Evolutionary conservation across 768 basidiomycete genomes (phyloP).

Genomic region (Pleurotus ostreatus): DNA sequence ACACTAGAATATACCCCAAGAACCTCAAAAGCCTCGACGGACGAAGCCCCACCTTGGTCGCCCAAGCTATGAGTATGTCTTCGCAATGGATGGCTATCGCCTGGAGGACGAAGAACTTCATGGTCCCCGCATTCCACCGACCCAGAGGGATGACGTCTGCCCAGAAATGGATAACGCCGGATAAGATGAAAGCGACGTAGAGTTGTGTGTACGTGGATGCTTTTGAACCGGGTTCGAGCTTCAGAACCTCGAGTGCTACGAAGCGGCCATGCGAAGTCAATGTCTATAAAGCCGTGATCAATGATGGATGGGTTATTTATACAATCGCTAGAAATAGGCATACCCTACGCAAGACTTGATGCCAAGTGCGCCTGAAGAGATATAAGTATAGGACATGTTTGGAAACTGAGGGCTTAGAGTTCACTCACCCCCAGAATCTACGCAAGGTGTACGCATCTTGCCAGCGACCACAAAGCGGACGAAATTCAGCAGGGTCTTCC

Average conservation of each 20-base stretch:
- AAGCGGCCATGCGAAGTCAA: slow-evolving; percentile 22
- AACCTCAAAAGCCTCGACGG: slow-evolving; percentile 10
- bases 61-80: slow-evolving; percentile 14
- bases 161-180: slow-evolving; percentile 26
- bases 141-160: slow-evolving; percentile 29
- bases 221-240: slow-evolving; percentile 19
- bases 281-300: slow-evolving; percentile 14
- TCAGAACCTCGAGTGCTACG: slow-evolving; percentile 18
- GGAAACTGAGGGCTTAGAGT: not conserved
- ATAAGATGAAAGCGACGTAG: slow-evolving; percentile 28
- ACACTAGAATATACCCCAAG: slow-evolving; percentile 24
- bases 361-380: slow-evolving; percentile 26
- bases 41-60: slow-evolving; percentile 7
- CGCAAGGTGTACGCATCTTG: slow-evolving; percentile 33
- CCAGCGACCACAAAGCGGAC: slow-evolving; percentile 28
- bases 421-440: slow-evolving; percentile 36
- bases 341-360: slow-evolving; percentile 32
- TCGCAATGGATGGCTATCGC: slow-evolving; percentile 28
- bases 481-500: slow-evolving; percentile 35
- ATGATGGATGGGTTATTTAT: not conserved
- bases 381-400: not conserved
- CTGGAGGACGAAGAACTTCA: slow-evolving; percentile 31
- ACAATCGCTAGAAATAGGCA: slow-evolving; percentile 6
- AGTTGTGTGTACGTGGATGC: slow-evolving; percentile 27
- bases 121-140: slow-evolving; percentile 17